These are phyloP conservation scores for Pisolithus marmoratus DNA, from an alignment of 768 basidiomycete species.

Conservation along the genomic window DNA sequence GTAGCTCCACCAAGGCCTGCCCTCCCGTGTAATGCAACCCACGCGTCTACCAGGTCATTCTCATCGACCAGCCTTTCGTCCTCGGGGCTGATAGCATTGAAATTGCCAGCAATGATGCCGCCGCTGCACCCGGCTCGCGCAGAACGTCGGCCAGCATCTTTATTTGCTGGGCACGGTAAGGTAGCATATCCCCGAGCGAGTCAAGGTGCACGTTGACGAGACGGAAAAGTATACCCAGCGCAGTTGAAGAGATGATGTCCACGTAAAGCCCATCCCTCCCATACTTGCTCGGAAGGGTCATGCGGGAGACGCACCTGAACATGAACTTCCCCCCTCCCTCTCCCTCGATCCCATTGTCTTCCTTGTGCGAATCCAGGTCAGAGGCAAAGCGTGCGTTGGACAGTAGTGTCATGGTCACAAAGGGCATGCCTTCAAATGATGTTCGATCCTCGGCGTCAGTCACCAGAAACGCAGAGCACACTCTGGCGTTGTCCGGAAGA, in stretches of 20 bases:
- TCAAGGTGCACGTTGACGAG: conserved; percentile 38
- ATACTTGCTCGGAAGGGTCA: conserved; percentile 32
- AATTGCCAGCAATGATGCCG: conserved; percentile 43
- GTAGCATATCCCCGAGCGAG: conserved; percentile 19
- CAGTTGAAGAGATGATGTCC: conserved; percentile 25
- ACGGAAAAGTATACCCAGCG: conserved; percentile 20
- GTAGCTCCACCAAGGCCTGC: conserved; percentile 29
- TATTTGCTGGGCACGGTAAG: conserved; percentile 28
- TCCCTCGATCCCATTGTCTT: not conserved
- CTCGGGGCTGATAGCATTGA: conserved; percentile 36
- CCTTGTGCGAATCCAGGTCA: not conserved
- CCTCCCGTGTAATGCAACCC: conserved; percentile 33
- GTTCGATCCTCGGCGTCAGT: conserved; percentile 35
- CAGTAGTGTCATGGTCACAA: conserved; percentile 23
- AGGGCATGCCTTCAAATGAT: conserved; percentile 28
- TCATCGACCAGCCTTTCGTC: conserved; percentile 33
- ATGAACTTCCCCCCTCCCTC: not conserved
- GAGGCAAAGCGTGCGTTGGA: conserved; percentile 16
- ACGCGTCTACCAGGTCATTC: conserved; percentile 37
- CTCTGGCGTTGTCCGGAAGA: conserved; percentile 29
- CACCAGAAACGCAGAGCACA: conserved; percentile 29
- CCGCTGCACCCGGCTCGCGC: conserved; percentile 36
- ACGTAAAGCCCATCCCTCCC: conserved; percentile 33
- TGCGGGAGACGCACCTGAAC: conserved; percentile 9
- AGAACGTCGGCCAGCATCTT: conserved; percentile 30